phyloP scores from a whole-genome alignment of 2,329 filamentous ascomycete genomes.

The Coniosporium tulheliwenetii region DNA sequence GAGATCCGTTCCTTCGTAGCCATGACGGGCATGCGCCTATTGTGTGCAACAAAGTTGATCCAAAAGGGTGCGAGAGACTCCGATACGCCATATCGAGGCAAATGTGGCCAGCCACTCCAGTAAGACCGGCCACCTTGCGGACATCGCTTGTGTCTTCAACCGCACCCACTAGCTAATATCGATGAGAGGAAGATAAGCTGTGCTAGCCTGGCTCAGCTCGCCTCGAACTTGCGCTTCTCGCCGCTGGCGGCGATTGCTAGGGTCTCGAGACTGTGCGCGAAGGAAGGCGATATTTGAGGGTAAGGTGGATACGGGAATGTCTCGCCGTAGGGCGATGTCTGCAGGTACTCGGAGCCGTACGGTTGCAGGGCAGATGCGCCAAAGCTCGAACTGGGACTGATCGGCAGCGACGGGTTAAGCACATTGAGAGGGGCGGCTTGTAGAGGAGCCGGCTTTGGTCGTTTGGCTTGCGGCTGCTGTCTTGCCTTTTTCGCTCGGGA shows the following conservation, averaged over 20 bases:
- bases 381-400: conserved; percentile 14
- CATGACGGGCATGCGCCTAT: conserved; percentile 3
- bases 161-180: not conserved
- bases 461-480: conserved; percentile 4
- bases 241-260: conserved; percentile 20
- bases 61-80: too few relatives aligned
- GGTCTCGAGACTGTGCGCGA: conserved; percentile 18
- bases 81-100: too few relatives aligned
- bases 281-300: conserved; percentile 6
- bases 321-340: not conserved
- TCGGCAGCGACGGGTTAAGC: conserved; percentile 14
- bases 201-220: not conserved
- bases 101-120: too few relatives aligned
- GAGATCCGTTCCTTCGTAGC: not conserved
- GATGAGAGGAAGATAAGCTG: not conserved
- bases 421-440: conserved; percentile 8
- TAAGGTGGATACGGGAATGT: not conserved
- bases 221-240: conserved; percentile 20
- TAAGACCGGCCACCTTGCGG: too few relatives aligned
- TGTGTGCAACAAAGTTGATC: too few relatives aligned
- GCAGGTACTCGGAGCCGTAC: not conserved
- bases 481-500: conserved; percentile 21
- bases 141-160: too few relatives aligned
- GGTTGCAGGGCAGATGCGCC: not conserved
- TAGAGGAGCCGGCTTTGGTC: conserved; percentile 16